Percentiles rank a stretch among this genome's conserved stretches.
Conservation (phyloP, 257 asterid genomes). For the Solanum chilense region DNA sequence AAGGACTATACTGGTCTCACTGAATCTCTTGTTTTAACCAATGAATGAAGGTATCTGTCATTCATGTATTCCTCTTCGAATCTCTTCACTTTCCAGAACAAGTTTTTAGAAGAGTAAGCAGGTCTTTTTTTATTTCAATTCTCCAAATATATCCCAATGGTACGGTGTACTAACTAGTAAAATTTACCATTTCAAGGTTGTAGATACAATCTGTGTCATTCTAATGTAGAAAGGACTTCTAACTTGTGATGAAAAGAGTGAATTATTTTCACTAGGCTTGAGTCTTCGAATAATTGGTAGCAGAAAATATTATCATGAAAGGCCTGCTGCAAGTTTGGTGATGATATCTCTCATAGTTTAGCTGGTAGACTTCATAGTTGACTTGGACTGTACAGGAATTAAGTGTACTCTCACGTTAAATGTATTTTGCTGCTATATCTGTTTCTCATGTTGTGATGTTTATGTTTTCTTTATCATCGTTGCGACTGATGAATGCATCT, state of each 20-base stretch:
- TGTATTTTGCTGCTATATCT: background rate
- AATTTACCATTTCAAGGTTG: background rate
- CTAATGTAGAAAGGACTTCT: background rate
- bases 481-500: background rate
- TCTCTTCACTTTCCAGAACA: background rate
- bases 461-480: background rate
- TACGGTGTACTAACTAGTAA: background rate
- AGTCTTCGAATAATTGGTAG: background rate
- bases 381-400: background rate
- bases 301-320: background rate
- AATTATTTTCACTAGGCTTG: background rate
- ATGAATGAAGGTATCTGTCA: background rate
- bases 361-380: background rate
- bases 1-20: background rate
- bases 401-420: background rate
- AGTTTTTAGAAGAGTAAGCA: background rate
- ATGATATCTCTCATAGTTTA: background rate
- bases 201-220: background rate
- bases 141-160: background rate
- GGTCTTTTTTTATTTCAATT: background rate
- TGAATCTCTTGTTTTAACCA: background rate
- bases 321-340: background rate
- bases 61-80: background rate
- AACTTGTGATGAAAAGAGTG: background rate
- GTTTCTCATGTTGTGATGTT: background rate